A percentile compares a stretch with the other conserved stretches of the same genome.
Evolutionary conservation across 1,139 yeast genomes (phyloP).

Genomic region (Yamadazyma taylorii): DNA sequence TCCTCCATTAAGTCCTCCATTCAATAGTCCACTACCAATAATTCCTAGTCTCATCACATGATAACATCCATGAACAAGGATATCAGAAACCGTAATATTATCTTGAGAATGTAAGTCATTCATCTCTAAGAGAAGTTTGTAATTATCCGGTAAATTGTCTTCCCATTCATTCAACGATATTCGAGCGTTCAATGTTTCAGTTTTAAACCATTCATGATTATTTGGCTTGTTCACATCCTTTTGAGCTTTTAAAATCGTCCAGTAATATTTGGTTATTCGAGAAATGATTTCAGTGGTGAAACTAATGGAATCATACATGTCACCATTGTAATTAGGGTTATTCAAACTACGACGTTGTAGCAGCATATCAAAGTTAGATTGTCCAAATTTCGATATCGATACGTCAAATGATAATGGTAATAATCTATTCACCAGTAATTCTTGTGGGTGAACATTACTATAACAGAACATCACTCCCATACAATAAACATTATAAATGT

Average conservation of each 20-base stretch:
- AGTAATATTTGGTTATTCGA: no score
- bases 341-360: background rate
- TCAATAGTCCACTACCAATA: background rate
- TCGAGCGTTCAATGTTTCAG: no score
- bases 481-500: slow-evolving; percentile 1
- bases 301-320: slow-evolving; percentile 5
- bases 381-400: background rate
- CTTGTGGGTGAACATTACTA: background rate
- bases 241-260: background rate
- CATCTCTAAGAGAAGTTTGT: slow-evolving; percentile 2
- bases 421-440: background rate
- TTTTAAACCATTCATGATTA: no score
- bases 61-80: slow-evolving; percentile 6
- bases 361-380: background rate
- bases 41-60: slow-evolving; percentile 4
- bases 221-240: no score
- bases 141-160: slow-evolving; percentile 3
- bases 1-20: no score
- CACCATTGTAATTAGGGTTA: background rate
- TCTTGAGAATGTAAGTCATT: slow-evolving; percentile 5
- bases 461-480: background rate
- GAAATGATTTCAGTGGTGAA: slow-evolving; percentile 4
- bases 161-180: slow-evolving; percentile 3
- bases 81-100: slow-evolving; percentile 6
- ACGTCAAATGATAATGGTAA: slow-evolving; percentile 4